Evolutionary conservation across 1,284 basidiomycete genomes (phyloP).

Genomic region (Pseudozyma flocculosa): DNA sequence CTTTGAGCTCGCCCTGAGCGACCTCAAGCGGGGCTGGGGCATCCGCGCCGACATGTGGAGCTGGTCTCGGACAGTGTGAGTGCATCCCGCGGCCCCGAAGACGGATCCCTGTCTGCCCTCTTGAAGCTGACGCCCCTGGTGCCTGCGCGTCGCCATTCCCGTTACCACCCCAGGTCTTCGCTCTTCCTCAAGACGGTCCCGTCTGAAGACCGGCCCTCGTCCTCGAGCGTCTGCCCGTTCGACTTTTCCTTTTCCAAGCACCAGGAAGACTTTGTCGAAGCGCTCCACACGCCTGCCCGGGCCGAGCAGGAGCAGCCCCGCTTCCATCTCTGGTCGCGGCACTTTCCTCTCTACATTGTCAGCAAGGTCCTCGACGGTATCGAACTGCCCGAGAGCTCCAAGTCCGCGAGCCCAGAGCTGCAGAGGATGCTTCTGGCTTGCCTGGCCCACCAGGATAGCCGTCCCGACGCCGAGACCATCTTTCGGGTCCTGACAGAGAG

Average conservation of each 20-base stretch:
- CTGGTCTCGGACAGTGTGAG: constrained; percentile 47
- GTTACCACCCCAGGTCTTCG: too few species aligned
- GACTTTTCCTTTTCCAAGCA: constrained; percentile 44
- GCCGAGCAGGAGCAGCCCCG: constrained; percentile 36
- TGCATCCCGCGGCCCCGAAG: background rate
- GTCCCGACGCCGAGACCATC: constrained; percentile 34
- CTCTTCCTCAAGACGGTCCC: constrained; percentile 34
- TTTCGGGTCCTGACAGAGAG: background rate
- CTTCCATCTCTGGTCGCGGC: constrained; percentile 45
- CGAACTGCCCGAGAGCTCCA: constrained; percentile 13
- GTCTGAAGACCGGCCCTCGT: constrained; percentile 20
- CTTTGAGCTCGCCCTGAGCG: constrained; percentile 30
- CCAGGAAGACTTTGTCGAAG: constrained; percentile 32
- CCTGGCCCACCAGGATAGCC: constrained; percentile 28
- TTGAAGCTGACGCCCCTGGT: too few species aligned
- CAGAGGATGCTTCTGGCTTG: constrained; percentile 18
- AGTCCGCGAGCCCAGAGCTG: constrained; percentile 12
- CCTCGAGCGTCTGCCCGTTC: constrained; percentile 42
- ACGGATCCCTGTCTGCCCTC: background rate
- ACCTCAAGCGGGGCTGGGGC: constrained; percentile 44
- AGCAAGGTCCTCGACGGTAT: constrained; percentile 19
- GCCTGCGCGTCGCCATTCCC: too few species aligned
- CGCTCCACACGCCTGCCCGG: constrained; percentile 22
- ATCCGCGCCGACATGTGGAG: constrained; percentile 48
- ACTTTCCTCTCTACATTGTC: constrained; percentile 37